Evolutionary conservation across 805 yeast species (phyloP).

Genomic region (Torulaspora microellipsoides): DNA sequence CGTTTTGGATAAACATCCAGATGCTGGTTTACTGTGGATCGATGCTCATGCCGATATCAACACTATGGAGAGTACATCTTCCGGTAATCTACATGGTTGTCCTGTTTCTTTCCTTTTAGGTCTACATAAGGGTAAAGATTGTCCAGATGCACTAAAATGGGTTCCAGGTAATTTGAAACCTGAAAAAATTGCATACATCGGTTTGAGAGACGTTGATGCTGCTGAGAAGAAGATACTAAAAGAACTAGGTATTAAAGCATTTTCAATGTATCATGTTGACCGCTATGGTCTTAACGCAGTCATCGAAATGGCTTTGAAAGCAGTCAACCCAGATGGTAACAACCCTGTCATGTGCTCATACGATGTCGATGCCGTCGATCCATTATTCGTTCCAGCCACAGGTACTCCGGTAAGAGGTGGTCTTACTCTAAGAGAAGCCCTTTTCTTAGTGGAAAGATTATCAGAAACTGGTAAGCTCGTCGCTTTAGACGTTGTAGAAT

Average conservation of each 20-base stretch:
- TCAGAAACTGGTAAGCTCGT: conserved; percentile 86
- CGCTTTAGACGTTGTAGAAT: conserved; percentile 89
- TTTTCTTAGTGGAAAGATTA: conserved; percentile 85
- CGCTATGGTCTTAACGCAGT: conserved; percentile 89
- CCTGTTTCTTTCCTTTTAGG: conserved; percentile 92
- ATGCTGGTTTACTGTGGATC: conserved; percentile 89
- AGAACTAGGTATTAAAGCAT: conserved; percentile 73
- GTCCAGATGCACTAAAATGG: conserved; percentile 77
- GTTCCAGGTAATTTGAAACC: conserved; percentile 63
- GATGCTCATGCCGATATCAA: conserved; percentile 98
- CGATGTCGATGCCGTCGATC: conserved; percentile 97
- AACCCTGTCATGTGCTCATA: conserved; percentile 85
- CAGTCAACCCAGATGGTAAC: conserved; percentile 64
- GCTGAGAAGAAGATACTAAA: conserved; percentile 75
- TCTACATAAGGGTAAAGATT: conserved; percentile 54
- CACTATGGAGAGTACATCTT: conserved; percentile 73
- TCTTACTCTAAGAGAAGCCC: conserved; percentile 86
- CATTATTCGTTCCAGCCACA: conserved; percentile 90
- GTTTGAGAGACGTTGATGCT: conserved; percentile 86
- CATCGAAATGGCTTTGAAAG: conserved; percentile 82
- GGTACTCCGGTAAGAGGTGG: conserved; percentile 99
- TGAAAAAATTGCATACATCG: conserved; percentile 81
- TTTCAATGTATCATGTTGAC: conserved; percentile 93
- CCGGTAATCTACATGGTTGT: conserved; percentile 95
- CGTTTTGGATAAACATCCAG: conserved; percentile 70